These are phyloP conservation scores for Cyclotella sp. DNA, from an alignment of 108 stramenopile genomes.

Conservation along the genomic window DNA sequence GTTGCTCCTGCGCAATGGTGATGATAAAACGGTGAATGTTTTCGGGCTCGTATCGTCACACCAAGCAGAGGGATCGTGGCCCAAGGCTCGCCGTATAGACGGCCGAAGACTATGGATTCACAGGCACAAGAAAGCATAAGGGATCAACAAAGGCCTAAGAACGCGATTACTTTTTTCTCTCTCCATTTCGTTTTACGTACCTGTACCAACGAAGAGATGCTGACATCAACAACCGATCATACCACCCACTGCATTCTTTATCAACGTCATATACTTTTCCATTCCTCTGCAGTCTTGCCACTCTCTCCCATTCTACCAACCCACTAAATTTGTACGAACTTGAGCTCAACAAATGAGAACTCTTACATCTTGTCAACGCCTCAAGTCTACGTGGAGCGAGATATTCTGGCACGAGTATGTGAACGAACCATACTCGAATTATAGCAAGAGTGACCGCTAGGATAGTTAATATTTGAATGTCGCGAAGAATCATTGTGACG, in stretches of 20 bases:
- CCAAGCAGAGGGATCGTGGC: slow-evolving; percentile 42
- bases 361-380: slow-evolving; percentile 76
- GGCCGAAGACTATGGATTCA: slow-evolving; percentile 25
- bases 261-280: slow-evolving; percentile 16
- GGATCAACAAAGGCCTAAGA: not conserved
- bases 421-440: slow-evolving; percentile 63
- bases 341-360: slow-evolving; percentile 71
- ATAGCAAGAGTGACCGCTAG: slow-evolving; percentile 64
- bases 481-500: slow-evolving; percentile 39
- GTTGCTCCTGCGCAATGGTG: slow-evolving; percentile 20
- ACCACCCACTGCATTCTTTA: slow-evolving; percentile 12
- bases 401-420: slow-evolving; percentile 69
- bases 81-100: slow-evolving; percentile 44
- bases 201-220: slow-evolving; percentile 38
- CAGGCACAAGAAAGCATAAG: not conserved
- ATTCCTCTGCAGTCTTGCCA: slow-evolving; percentile 15
- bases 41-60: slow-evolving; percentile 29
- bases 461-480: slow-evolving; percentile 61
- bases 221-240: slow-evolving; percentile 28
- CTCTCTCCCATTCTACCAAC: slow-evolving; percentile 23
- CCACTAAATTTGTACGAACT: slow-evolving; percentile 59
- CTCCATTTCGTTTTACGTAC: slow-evolving; percentile 3
- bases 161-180: not conserved
- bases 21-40: slow-evolving; percentile 6
- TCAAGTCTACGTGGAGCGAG: slow-evolving; percentile 58